A percentile compares a stretch with the other conserved stretches of the same genome.
Conservation (phyloP, 1,139 yeast genomes). For the Waltiozyma sp. region DNA sequence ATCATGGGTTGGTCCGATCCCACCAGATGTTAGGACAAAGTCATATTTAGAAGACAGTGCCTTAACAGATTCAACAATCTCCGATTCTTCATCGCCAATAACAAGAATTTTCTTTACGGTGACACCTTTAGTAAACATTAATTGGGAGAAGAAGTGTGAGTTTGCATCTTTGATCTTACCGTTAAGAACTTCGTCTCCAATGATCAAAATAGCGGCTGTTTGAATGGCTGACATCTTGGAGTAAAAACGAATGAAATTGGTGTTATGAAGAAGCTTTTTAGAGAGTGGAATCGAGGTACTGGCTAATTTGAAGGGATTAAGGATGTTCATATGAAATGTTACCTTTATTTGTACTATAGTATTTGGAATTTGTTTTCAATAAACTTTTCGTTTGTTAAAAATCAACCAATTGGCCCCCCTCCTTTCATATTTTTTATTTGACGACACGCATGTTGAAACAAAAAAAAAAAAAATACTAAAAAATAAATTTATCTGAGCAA, state of each 20-base stretch:
- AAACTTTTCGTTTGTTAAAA: no score
- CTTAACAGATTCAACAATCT: conserved; percentile 44
- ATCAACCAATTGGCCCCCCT: no score
- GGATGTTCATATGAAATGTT: no score
- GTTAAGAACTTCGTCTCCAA: conserved; percentile 81
- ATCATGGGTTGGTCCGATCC: conserved; percentile 85
- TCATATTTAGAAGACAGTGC: conserved; percentile 44
- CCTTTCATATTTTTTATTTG: no score
- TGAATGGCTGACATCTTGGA: conserved; percentile 1
- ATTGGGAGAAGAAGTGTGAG: conserved; percentile 58
- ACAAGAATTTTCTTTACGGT: conserved; percentile 57
- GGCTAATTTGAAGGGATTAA: no score
- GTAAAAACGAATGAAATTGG: neutral
- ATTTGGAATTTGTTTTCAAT: no score
- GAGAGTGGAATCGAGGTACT: no score
- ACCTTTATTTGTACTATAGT: no score
- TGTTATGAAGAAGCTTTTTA: neutral
- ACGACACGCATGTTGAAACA: no score
- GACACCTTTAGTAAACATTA: conserved; percentile 55
- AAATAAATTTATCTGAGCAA: no score
- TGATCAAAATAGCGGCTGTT: conserved; percentile 19
- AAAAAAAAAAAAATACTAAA: no score
- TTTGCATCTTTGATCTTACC: conserved; percentile 82
- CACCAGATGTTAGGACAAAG: conserved; percentile 67
- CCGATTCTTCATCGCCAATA: conserved; percentile 65